A percentile compares a stretch with the other conserved stretches of the same genome.
These are phyloP conservation scores for barley (Hordeum vulgare) DNA, from an alignment of 176 grass and related monocot species.

Conservation along the genomic window DNA sequence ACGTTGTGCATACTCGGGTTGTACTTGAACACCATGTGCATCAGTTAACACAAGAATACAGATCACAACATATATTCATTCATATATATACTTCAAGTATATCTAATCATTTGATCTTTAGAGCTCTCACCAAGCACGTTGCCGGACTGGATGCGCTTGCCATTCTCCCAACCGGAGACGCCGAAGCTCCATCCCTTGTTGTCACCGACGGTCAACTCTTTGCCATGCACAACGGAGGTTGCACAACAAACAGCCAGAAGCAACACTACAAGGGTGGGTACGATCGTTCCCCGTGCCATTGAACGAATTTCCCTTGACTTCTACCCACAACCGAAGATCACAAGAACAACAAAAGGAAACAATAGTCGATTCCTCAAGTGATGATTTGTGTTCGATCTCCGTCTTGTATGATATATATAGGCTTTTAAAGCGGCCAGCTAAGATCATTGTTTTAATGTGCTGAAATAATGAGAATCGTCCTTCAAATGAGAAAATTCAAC, in stretches of 20 bases:
- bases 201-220: not conserved
- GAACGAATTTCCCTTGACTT: not conserved
- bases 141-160: constrained; percentile 9
- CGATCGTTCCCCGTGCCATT: not conserved
- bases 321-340: not conserved
- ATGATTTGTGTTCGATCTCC: not conserved
- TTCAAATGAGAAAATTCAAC: not conserved
- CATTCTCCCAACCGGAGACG: not conserved
- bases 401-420: not conserved
- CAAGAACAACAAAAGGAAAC: not conserved
- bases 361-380: not conserved
- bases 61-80: not conserved
- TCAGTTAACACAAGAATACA: not conserved
- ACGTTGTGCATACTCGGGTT: not conserved
- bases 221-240: not conserved
- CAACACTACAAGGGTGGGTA: not conserved
- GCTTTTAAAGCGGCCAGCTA: too few relatives aligned
- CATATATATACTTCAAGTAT: not conserved
- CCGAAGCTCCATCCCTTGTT: constrained; percentile 22
- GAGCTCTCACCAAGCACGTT: constrained; percentile 7
- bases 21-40: not conserved
- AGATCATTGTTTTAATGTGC: not conserved
- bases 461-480: not conserved
- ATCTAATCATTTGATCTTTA: not conserved
- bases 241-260: not conserved